These are phyloP conservation scores for Fallopia convolvulus DNA, from an alignment of 148 eudicot genomes.

Conservation along the genomic window DNA sequence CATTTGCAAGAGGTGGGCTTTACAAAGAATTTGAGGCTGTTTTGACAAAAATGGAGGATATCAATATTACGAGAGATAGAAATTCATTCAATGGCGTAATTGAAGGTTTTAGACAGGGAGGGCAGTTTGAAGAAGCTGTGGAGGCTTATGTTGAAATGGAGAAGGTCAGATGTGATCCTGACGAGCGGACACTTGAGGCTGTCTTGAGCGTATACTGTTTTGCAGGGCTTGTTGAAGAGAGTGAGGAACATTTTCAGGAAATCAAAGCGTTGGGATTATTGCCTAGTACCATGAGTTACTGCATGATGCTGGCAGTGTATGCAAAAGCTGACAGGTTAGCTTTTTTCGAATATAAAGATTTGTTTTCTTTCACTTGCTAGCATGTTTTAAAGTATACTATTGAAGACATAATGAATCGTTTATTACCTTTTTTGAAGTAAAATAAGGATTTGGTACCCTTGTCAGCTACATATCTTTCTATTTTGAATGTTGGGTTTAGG, in stretches of 20 bases:
- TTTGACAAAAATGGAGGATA: constrained; percentile 50
- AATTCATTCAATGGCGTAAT: constrained; percentile 66
- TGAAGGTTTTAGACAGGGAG: constrained; percentile 91
- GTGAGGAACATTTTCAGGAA: constrained; percentile 81
- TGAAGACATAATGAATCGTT: background rate
- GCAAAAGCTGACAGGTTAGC: constrained; percentile 76
- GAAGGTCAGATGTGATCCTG: constrained; percentile 68
- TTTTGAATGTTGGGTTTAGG: background rate
- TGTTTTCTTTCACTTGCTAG: background rate
- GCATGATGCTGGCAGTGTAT: constrained; percentile 91
- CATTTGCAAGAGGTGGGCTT: constrained; percentile 82
- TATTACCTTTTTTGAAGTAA: background rate
- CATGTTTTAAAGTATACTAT: background rate
- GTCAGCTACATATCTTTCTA: background rate
- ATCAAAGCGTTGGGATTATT: constrained; percentile 69
- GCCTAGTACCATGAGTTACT: constrained; percentile 88
- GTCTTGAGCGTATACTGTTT: constrained; percentile 87
- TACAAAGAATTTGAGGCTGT: constrained; percentile 76
- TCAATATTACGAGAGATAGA: constrained; percentile 39
- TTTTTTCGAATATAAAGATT: constrained; percentile 5
- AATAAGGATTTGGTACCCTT: background rate
- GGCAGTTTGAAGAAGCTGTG: constrained; percentile 77
- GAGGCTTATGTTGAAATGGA: constrained; percentile 88
- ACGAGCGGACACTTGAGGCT: constrained; percentile 83
- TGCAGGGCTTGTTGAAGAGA: constrained; percentile 86